Evolutionary conservation across 129 eudicot genomes (phyloP), one percentile per base, ranked within the genome.

Genomic region (Scalesia atractyloides): DNA sequence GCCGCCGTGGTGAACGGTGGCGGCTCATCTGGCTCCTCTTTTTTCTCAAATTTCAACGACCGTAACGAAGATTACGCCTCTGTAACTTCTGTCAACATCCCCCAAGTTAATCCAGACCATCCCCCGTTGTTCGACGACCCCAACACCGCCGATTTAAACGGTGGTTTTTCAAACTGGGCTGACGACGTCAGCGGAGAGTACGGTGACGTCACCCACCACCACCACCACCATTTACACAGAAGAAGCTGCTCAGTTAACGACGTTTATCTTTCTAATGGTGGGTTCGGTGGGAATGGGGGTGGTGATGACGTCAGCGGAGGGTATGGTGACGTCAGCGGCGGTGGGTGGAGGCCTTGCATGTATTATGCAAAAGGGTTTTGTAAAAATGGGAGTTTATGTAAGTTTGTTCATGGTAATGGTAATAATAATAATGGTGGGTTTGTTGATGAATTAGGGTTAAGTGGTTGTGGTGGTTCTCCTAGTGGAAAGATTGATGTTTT

Each of bases 301-400:
- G 58, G 52, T 3, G 86, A 64, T 10, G 89, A 74, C 16, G 50
- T 47, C 2, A 47, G 66, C 43, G 84, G 77, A 5, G 80, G 74
- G 0, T 61, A 48, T n/a, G 73, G 73, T 8, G 46, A 9, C 10
- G 46, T 7, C 8, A 73, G 60, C 2, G 62, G 61, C 6, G 67
- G 73, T 14, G 98, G 94, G 7, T 90, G 92, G 90, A 90, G 88
- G 67, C 99, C 99, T 6, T 95, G 99, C 85, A 75, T 90, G 87
- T 95, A 95, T 46, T 91, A 37, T 64, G 90, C 91, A n/a, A 72
- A 81, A 71, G 99, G 99, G 51, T 88, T 82, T 61, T 95, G 99
- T 50, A 95, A 86, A 61, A 95, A 95, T 69, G 99, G 96, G 0
- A 76, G 47, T 26, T 64, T 79, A 20, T 95, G 99, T 36, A 88